Conservation (phyloP, 2,329 filamentous ascomycete genomes). For the Colletotrichum viniferum region DNA sequence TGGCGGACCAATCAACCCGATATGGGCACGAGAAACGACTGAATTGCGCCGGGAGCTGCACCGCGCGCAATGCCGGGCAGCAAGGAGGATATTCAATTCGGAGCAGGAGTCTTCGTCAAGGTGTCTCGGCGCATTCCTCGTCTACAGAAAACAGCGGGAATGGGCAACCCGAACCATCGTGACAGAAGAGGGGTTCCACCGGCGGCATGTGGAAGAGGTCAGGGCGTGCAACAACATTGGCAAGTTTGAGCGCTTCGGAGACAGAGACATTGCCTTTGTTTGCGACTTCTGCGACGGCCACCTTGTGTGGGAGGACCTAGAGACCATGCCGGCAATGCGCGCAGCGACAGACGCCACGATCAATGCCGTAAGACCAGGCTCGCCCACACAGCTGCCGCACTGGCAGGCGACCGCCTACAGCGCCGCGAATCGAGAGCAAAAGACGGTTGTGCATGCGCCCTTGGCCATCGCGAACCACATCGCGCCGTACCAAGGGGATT, state of each 20-base stretch:
- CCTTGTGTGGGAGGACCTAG: constrained; percentile 62
- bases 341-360: neutral
- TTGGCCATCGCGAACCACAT: constrained; percentile 63
- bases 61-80: constrained; percentile 62
- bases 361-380: constrained; percentile 3
- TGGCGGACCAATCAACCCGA: constrained; percentile 59
- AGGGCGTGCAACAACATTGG: constrained; percentile 56
- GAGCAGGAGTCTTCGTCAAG: constrained; percentile 51
- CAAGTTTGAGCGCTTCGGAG: constrained; percentile 60
- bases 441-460: constrained; percentile 60
- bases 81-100: constrained; percentile 58
- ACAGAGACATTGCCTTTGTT: constrained; percentile 59
- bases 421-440: constrained; percentile 40
- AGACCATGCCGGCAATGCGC: constrained; percentile 54
- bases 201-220: constrained; percentile 52
- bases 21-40: constrained; percentile 60
- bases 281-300: constrained; percentile 68
- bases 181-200: constrained; percentile 38
- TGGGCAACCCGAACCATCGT: constrained; percentile 27
- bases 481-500: constrained; percentile 53
- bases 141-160: constrained; percentile 53
- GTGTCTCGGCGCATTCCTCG: constrained; percentile 62
- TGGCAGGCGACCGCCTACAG: constrained; percentile 58
- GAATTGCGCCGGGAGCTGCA: constrained; percentile 56
- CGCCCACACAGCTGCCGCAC: constrained; percentile 32